A percentile compares a stretch with the other conserved stretches of the same genome.
Evolutionary conservation across 495 filamentous ascomycete genomes (phyloP).

Genomic region (Trichoderma gamsii): DNA sequence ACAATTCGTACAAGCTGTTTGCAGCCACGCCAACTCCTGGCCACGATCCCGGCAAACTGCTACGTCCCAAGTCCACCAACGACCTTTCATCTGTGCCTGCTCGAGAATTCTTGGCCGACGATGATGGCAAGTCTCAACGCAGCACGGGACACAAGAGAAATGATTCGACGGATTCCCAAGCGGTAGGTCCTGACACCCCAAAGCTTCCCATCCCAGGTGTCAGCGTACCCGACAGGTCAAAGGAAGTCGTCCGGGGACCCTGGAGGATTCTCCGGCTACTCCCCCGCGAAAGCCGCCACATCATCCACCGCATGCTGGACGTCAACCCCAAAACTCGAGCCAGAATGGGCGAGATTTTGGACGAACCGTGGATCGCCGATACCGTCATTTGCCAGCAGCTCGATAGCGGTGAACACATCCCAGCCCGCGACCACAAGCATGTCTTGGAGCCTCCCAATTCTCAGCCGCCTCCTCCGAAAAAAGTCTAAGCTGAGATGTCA

Average conservation of each 20-base stretch:
- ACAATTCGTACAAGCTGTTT: conserved; percentile 94
- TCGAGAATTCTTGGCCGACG: conserved; percentile 33
- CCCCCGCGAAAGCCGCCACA: conserved; percentile 80
- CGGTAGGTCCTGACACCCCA: conserved; percentile 19
- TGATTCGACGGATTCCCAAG: conserved; percentile 17
- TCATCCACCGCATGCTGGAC: conserved; percentile 90
- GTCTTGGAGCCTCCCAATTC: conserved; percentile 45
- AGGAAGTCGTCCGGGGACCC: conserved; percentile 82
- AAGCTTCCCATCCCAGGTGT: conserved; percentile 21
- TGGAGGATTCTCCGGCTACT: conserved; percentile 89
- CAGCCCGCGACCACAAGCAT: conserved; percentile 46
- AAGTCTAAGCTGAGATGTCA: conserved; percentile 15
- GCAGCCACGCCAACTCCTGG: conserved; percentile 62
- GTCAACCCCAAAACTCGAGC: conserved; percentile 79
- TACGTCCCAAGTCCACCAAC: conserved; percentile 33
- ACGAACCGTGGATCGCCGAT: conserved; percentile 81
- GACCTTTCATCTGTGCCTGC: conserved; percentile 32
- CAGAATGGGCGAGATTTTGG: conserved; percentile 74
- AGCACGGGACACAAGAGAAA: conserved; percentile 9
- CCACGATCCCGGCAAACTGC: conserved; percentile 42
- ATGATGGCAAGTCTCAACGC: conserved; percentile 15
- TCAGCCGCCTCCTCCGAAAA: conserved; percentile 26
- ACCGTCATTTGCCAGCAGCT: conserved; percentile 55
- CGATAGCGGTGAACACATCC: conserved; percentile 37
- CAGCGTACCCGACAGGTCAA: conserved; percentile 49